Evolutionary conservation across 1,284 basidiomycete genomes (phyloP), one percentile per base, ranked within the genome.

Genomic region (Irpex lacteus): DNA sequence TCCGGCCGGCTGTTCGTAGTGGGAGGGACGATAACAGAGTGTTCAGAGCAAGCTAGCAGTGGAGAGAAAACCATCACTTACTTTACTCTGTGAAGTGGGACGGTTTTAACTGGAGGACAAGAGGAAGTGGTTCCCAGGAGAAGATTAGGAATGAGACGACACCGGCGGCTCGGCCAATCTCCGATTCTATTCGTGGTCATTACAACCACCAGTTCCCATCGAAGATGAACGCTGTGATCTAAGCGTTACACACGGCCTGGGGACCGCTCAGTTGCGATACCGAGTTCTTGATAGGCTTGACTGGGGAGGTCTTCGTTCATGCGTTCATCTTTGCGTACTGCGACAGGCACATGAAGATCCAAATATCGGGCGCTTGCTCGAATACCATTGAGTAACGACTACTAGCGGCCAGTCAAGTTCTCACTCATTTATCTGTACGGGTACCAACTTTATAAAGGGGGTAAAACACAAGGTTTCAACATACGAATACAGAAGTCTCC

Each of bases 101-200:
- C 4, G 52, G 52, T 32, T 18, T 53, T 18, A 18, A 18, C 52
- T n/a, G 18, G 52, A 53, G 9, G 18, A 18, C 52, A 32, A 53
- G 52, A 44, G 40, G 40, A 44, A 5, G 18, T 53, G 52, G 52
- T 53, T 53, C 52, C 52, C 52, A 53, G 11, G 40, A 11, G n/a
- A 44, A 44, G 40, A 44, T 44, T 44, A n/a, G 40, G 40, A 44
- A 44, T n/a, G 40, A 44, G 40, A n/a, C 40, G 40, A 11, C 40
- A n/a, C 40, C 40, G 52, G 52, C 52, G 52, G 52, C 52, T 53
- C 52, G 52, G 52, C 52, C 52, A 53, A 19, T 53, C 52, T 53
- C 52, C 52, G 52, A 53, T 53, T 13, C 18, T 18, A 18, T 53
- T 19, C 19, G 15, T n/a, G 52, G 52, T 11, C 26, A 53, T 53